Conservation (phyloP, 306 rosid genomes). For the Hippophae gyantsensis region DNA sequence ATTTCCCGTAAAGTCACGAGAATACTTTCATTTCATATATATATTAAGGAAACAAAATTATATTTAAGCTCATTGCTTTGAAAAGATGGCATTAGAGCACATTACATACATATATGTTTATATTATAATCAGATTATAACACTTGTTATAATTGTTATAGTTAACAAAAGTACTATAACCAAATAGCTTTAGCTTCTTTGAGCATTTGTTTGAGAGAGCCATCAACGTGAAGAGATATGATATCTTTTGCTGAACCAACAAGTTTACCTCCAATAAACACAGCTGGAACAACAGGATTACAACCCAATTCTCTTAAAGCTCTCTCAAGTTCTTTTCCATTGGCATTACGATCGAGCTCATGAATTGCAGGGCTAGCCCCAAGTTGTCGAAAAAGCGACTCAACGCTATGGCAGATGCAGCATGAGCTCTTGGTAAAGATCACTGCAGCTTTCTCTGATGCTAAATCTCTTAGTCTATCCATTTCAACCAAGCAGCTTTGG, state of each 20-base stretch:
- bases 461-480: constrained; percentile 78
- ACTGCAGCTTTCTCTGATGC: constrained; percentile 95
- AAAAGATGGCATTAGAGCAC: no score
- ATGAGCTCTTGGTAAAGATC: constrained; percentile 89
- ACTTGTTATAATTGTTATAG: neutral
- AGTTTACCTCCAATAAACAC: constrained; percentile 85
- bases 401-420: constrained; percentile 91
- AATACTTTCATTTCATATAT: no score
- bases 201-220: constrained; percentile 90
- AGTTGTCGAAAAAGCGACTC: constrained; percentile 81
- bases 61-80: no score
- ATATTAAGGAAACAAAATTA: no score
- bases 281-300: constrained; percentile 90
- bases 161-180: constrained; percentile 44
- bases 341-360: constrained; percentile 68
- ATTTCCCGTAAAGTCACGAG: no score
- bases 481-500: constrained; percentile 19
- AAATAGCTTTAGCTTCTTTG: constrained; percentile 85
- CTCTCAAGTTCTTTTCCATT: constrained; percentile 81
- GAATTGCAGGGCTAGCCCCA: constrained; percentile 92
- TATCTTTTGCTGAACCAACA: constrained; percentile 82
- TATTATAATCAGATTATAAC: neutral
- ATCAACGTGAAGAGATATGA: constrained; percentile 87
- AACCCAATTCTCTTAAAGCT: constrained; percentile 69
- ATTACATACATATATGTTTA: neutral